Evolutionary conservation across 495 filamentous ascomycete species (phyloP), one percentile per base, ranked within the genome.

Genomic region (Aspergillus bertholletiae): DNA sequence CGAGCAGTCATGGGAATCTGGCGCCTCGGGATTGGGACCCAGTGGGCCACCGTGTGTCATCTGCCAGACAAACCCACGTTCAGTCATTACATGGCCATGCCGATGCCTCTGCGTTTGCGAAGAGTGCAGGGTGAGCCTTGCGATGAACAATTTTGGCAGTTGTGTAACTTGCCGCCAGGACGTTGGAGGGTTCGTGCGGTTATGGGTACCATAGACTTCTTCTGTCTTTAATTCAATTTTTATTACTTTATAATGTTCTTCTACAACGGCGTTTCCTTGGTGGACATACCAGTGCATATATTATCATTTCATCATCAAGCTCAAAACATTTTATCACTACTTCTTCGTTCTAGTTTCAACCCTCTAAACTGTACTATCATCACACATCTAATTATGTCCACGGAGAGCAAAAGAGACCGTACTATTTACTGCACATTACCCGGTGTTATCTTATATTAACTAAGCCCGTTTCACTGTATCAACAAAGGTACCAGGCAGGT

Each of bases 81-180:
- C 88, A 5, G 88, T 97, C 47, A 87, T 98, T 51, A 88, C 96
- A 3, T 97, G 95, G 95, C 94, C 94, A 2, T 98, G 94, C 64
- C 84, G 95, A 18, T 98, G 94, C 66, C 78, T 98, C 41, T 92
- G 89, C 56, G 76, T 96, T 22, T 97, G 94, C 63, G 94, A 98
- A 64, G 94, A 97, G 51, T 97, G 94, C 68, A 78, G 94, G 18
- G 87, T 98, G 22, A 90, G 88, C 49, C 80, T 98, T 27, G 94
- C 94, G 7, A 89, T 95, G 88, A 96, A 96, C 62, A 97, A 97
- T 69, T 97, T 93, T 63, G 87, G 90, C 40, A 93, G 87, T 60
- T 98, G 94, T 60, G 91, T 97, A 20, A 97, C 93, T 58, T 97
- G 94, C 66, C 79, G 94, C 46, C 81, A 88, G 56, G 88, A 93